phyloP scores from a whole-genome alignment of 2,329 filamentous ascomycete species.

The Akanthomyces muscarius region DNA sequence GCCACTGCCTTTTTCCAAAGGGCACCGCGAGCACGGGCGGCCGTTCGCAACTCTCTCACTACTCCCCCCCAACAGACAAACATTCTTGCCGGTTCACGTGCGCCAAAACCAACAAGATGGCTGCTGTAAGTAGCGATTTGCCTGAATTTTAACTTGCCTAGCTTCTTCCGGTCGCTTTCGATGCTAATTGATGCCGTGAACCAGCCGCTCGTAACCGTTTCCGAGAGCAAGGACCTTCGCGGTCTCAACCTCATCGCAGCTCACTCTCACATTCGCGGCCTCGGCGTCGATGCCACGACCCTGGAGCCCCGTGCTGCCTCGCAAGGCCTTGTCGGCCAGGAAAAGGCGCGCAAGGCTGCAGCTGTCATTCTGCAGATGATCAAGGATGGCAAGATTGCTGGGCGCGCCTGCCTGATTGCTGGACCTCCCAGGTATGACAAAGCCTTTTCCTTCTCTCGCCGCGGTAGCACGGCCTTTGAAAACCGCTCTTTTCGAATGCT shows the following conservation, averaged over 20 bases:
- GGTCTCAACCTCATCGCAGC: slow-evolving; percentile 96
- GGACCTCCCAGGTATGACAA: slow-evolving; percentile 71
- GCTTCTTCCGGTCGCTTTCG: background rate
- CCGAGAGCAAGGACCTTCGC: slow-evolving; percentile 92
- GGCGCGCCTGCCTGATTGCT: slow-evolving; percentile 88
- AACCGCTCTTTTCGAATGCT: background rate
- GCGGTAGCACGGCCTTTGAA: background rate
- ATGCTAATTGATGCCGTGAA: slow-evolving; percentile 23
- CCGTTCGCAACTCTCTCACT: slow-evolving; percentile 7
- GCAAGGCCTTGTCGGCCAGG: slow-evolving; percentile 92
- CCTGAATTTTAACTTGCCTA: background rate
- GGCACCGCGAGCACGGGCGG: slow-evolving; percentile 8
- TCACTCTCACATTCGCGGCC: slow-evolving; percentile 94
- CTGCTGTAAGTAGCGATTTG: slow-evolving; percentile 43
- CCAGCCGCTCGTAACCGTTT: slow-evolving; percentile 69
- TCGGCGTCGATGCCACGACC: slow-evolving; percentile 88
- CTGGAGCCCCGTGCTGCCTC: slow-evolving; percentile 81
- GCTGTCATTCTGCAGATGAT: slow-evolving; percentile 98
- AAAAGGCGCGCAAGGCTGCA: slow-evolving; percentile 93
- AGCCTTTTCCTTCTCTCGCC: background rate
- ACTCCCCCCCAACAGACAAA: slow-evolving; percentile 16
- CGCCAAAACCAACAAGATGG: slow-evolving; percentile 39
- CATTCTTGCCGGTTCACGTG: slow-evolving; percentile 17
- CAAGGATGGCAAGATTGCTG: slow-evolving; percentile 97
- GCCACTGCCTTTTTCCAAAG: slow-evolving; percentile 16